Conservation (phyloP, 176 grass and related monocot genomes). For the Carex littledalei region DNA sequence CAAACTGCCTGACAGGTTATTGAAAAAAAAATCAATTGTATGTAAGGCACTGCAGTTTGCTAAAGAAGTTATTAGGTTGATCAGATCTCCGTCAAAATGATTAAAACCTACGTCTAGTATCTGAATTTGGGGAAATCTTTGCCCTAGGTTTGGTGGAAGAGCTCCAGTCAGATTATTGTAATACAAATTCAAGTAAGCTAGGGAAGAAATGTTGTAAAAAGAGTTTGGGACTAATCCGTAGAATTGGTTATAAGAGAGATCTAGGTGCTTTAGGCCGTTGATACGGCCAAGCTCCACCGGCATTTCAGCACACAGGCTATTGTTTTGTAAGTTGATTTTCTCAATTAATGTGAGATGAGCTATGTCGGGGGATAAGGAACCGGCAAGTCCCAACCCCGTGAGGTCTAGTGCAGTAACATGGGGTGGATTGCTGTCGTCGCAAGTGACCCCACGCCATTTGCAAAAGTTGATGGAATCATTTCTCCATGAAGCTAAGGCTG, state of each 20-base stretch:
- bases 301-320: constrained; percentile 24
- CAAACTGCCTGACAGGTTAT: constrained; percentile 18
- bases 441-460: constrained; percentile 19
- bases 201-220: constrained; percentile 30
- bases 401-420: constrained; percentile 10
- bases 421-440: neutral
- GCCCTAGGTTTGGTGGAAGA: constrained; percentile 5
- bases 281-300: constrained; percentile 9
- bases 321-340: constrained; percentile 4
- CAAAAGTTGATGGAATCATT: neutral
- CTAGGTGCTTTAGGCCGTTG: neutral
- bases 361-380: constrained; percentile 3
- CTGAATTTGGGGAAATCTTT: constrained; percentile 17
- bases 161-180: constrained; percentile 1
- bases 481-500: constrained; percentile 11
- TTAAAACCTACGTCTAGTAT: constrained; percentile 7
- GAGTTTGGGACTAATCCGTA: constrained; percentile 14
- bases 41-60: constrained; percentile 18
- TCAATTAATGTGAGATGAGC: constrained; percentile 7
- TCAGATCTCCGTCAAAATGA: constrained; percentile 12
- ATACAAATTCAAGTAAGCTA: neutral
- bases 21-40: neutral
- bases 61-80: constrained; percentile 18
- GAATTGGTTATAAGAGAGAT: neutral
- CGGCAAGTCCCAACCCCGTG: neutral